A percentile compares a stretch with the other conserved stretches of the same genome.
phyloP scores from a whole-genome alignment of 345 rosid species.

The Triadica sebifera region DNA sequence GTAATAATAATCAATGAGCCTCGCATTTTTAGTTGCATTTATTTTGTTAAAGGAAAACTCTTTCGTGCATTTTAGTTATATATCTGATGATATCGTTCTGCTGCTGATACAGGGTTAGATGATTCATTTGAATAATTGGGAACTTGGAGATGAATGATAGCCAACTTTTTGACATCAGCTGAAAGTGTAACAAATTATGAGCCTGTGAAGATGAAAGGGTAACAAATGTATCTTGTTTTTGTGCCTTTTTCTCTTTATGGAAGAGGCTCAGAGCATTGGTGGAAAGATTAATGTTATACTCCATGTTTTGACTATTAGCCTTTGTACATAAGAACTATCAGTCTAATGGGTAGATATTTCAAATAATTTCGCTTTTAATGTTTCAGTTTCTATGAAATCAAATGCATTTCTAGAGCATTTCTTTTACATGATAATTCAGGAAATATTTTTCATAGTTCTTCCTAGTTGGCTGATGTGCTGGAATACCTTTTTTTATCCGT shows the following conservation, averaged over 20 bases:
- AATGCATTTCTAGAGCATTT: conserved; percentile 9
- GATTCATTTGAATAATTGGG: background rate
- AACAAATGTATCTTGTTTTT: conserved; percentile 19
- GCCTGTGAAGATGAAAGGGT: conserved; percentile 23
- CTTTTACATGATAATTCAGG: conserved; percentile 2
- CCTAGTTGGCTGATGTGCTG: background rate
- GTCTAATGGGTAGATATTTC: conserved; percentile 17
- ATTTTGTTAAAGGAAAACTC: background rate
- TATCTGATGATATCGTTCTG: conserved; percentile 11
- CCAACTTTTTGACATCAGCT: conserved; percentile 9
- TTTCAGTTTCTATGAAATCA: conserved; percentile 11
- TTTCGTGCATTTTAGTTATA: background rate
- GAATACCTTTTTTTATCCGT: background rate
- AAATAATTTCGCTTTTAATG: conserved; percentile 2
- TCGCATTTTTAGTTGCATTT: background rate
- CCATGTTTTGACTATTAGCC: conserved; percentile 8
- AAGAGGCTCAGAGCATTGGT: conserved; percentile 11
- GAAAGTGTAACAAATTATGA: conserved; percentile 12
- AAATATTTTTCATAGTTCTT: background rate
- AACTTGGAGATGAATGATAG: conserved; percentile 9
- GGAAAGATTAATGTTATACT: conserved; percentile 22
- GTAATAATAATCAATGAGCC: background rate
- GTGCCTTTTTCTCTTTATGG: conserved; percentile 13
- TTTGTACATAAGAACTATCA: conserved; percentile 21
- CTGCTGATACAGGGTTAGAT: conserved; percentile 17